phyloP scores from a whole-genome alignment of 345 rosid genomes.

The Rhodamnia rubescens region DNA sequence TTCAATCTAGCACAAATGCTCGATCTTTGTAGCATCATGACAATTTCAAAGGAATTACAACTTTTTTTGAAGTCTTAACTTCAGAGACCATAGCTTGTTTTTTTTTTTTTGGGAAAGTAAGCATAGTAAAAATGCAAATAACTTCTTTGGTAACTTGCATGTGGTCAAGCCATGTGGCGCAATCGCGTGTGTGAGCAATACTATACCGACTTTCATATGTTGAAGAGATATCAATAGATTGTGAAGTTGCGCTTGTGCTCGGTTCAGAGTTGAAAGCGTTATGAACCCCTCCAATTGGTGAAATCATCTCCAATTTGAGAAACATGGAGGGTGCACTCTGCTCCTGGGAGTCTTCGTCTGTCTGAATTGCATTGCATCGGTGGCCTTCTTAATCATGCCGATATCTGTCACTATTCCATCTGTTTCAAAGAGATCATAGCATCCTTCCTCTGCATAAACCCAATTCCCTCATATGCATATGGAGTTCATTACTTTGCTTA shows the following conservation, averaged over 20 bases:
- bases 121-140: not conserved
- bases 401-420: not conserved
- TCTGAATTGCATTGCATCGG: not conserved
- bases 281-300: not conserved
- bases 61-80: not conserved
- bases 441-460: not conserved
- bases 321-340: not conserved
- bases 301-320: too few relatives aligned
- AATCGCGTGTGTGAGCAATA: not conserved
- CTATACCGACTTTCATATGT: not conserved
- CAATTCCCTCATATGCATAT: not conserved
- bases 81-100: not conserved
- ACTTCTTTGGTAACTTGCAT: not conserved
- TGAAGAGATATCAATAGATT: not conserved
- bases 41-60: not conserved
- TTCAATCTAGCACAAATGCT: not conserved
- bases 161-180: not conserved
- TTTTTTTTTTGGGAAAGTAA: not conserved
- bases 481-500: not conserved
- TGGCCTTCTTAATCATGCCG: not conserved
- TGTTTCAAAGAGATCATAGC: not conserved
- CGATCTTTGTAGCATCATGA: not conserved
- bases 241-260: not conserved
- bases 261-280: not conserved
- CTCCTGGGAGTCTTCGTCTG: not conserved